These are phyloP conservation scores for Phytophthora idaei DNA, from an alignment of 352 stramenopile species.

Conservation along the genomic window DNA sequence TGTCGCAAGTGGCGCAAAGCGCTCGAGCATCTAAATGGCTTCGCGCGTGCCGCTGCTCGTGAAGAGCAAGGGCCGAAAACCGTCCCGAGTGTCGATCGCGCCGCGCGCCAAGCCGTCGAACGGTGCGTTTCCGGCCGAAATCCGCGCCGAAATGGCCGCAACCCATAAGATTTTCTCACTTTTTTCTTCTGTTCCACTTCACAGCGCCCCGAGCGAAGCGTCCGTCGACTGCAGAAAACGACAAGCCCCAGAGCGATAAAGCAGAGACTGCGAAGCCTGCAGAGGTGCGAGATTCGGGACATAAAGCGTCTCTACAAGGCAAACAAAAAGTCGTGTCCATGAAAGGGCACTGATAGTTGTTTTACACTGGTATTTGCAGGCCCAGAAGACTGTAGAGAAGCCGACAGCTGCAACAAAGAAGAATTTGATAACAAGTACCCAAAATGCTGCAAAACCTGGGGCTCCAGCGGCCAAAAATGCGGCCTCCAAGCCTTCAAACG, in stretches of 20 bases:
- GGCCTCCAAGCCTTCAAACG: slow-evolving; percentile 4
- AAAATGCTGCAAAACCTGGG: neutral
- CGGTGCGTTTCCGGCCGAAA: slow-evolving; percentile 38
- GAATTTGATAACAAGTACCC: neutral
- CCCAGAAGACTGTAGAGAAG: slow-evolving; percentile 1
- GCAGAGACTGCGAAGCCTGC: neutral
- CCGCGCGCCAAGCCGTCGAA: slow-evolving; percentile 68
- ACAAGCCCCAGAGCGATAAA: neutral
- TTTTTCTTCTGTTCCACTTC: slow-evolving; percentile 6
- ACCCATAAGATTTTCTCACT: slow-evolving; percentile 3
- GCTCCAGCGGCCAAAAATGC: slow-evolving; percentile 9
- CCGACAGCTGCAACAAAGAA: neutral
- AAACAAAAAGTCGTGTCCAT: neutral
- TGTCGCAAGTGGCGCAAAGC: slow-evolving; percentile 15
- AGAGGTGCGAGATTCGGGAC: slow-evolving; percentile 21
- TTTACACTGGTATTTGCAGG: slow-evolving; percentile 10
- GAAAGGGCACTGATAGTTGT: neutral
- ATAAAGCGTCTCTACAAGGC: neutral
- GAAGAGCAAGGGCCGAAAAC: slow-evolving; percentile 75
- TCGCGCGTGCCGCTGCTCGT: slow-evolving; percentile 81
- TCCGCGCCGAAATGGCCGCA: slow-evolving; percentile 2
- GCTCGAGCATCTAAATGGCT: slow-evolving; percentile 37
- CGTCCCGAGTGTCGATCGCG: slow-evolving; percentile 68
- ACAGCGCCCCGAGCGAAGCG: slow-evolving; percentile 40
- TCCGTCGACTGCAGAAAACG: slow-evolving; percentile 5